Evolutionary conservation across 306 rosid genomes (phyloP), one percentile per base, ranked within the genome.

Genomic region (Alnus rubra): DNA sequence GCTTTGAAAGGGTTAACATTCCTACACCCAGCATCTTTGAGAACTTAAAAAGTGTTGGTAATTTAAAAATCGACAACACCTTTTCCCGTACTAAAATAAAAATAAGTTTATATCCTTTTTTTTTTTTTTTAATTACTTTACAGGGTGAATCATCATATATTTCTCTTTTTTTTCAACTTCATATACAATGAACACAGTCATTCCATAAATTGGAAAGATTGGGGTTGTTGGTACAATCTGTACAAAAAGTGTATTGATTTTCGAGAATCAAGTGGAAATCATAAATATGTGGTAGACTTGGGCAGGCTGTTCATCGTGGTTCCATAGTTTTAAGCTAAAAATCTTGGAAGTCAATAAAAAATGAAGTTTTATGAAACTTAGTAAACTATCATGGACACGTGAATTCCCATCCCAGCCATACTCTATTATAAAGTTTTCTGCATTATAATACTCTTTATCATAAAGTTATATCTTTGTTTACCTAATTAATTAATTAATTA

Each of bases 381-480:
- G 28, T 42, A 18, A 42, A 68, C 16, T 56, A 58, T 78, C 12
- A 77, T 45, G 75, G 75, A 56, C 89, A 85, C 81, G 87, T 85
- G 89, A 85, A 39, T 69, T 71, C 68, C 74, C 53, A 80, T 85
- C 84, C 75, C n/a, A 9, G 23, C 69, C 67, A 2, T 73, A 39
- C 58, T 82, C 51, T 76, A 42, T 64, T 51, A 3, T 59, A 35
- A 75, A 69, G 62, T 70, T 42, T 52, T 47, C 49, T 54, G 31
- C 65, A 71, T 84, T 77, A 53, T 74, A 71, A 59, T 83, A 78
- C 78, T 80, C 76, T 65, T 39, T 73, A 10, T 76, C 74, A 13
- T 72, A 78, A 82, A 82, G 88, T 56, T 78, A 13, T 50, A 72
- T 74, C 81, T 88, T 70, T 76, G 55, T 33, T 60, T 30, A 28